Base-by-base conservation (phyloP, 2,329 filamentous ascomycete genomes). In the Sodiomyces alkalinus region DNA sequence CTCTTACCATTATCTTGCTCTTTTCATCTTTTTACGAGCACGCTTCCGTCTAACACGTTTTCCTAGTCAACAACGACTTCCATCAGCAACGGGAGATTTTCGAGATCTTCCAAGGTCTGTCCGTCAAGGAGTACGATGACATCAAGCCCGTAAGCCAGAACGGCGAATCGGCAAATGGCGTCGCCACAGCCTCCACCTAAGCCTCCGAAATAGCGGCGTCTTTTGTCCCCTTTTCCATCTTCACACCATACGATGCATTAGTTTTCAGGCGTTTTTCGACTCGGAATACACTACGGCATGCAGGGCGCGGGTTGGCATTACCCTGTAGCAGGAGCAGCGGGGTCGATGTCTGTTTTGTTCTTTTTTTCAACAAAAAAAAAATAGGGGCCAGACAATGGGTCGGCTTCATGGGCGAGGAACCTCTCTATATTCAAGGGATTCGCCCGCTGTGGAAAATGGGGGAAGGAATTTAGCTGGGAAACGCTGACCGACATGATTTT, bases 31-130 rank as follows among this genome's bases (percentile, higher is more conserved):
- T n/a, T n/a, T n/a, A 33, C 28, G 3, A 31, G 14, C 6, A 30
- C 28, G 19, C 29, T 17, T 4, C 2, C 2, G n/a, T n/a, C n/a
- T n/a, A n/a, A n/a, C n/a, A n/a, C n/a, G n/a, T n/a, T n/a, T n/a
- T n/a, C 15, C 13, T 39, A 86, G 90, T 98, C 17, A 85, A 98
- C 61, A 98, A 98, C 47, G 85, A 98, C 51, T 98, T 98, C 74
- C 83, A 92, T 51, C 67, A 83, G 42, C 73, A 72, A 31, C 66
- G 73, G 29, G 76, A 74, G 31, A 80, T 98, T 41, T 96, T 93
- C 50, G 69, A 80, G 25, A 62, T 96, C 16, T 90, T 98, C 49
- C 69, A 86, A 11, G 83, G 73, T 15, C 64, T 98, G 4, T 51
- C 68, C 35, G 72, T 81, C n/a, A 56, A 70, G 25, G 68, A 38